A percentile compares a stretch with the other conserved stretches of the same genome.
Conservation (phyloP, 805 yeast genomes). For the Middelhovenomyces tepae region DNA sequence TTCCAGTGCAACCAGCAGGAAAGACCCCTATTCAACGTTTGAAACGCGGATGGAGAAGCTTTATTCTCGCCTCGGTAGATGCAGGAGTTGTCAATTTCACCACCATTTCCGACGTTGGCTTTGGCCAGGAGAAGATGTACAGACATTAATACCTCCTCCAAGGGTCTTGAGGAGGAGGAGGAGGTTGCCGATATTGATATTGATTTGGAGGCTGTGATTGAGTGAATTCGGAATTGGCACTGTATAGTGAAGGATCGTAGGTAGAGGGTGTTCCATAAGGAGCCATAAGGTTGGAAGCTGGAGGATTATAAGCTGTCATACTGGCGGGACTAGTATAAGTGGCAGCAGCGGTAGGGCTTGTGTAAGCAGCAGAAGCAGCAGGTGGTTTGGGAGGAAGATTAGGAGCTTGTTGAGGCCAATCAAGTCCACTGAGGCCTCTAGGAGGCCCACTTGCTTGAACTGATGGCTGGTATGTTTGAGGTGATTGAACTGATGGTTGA, state of each 20-base stretch:
- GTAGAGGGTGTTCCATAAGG: slow-evolving; percentile 31
- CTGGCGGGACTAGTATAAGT: too few relatives aligned
- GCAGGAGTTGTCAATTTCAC: slow-evolving; percentile 66
- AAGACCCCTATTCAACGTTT: slow-evolving; percentile 32
- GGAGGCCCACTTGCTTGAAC: not conserved
- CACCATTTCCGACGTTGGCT: slow-evolving; percentile 22
- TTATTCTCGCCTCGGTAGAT: slow-evolving; percentile 65
- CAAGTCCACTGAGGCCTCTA: not conserved
- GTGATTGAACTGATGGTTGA: slow-evolving; percentile 11
- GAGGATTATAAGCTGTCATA: too few relatives aligned
- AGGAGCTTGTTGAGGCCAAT: not conserved
- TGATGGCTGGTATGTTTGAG: slow-evolving; percentile 6
- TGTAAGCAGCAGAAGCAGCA: slow-evolving; percentile 1
- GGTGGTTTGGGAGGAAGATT: slow-evolving; percentile 1
- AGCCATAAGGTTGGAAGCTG: not conserved
- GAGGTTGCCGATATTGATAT: slow-evolving; percentile 7
- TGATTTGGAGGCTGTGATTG: slow-evolving; percentile 9
- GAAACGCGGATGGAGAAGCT: slow-evolving; percentile 44
- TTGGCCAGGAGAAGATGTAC: slow-evolving; percentile 1
- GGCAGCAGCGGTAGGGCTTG: not conserved
- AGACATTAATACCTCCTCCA: too few relatives aligned
- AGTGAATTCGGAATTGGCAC: slow-evolving; percentile 7
- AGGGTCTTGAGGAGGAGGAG: slow-evolving; percentile 1
- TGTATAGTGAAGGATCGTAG: slow-evolving; percentile 40
- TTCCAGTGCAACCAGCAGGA: slow-evolving; percentile 17